Evolutionary conservation across 768 basidiomycete species (phyloP), one percentile per base, ranked within the genome.

Genomic region (Kockovaella imperatae): DNA sequence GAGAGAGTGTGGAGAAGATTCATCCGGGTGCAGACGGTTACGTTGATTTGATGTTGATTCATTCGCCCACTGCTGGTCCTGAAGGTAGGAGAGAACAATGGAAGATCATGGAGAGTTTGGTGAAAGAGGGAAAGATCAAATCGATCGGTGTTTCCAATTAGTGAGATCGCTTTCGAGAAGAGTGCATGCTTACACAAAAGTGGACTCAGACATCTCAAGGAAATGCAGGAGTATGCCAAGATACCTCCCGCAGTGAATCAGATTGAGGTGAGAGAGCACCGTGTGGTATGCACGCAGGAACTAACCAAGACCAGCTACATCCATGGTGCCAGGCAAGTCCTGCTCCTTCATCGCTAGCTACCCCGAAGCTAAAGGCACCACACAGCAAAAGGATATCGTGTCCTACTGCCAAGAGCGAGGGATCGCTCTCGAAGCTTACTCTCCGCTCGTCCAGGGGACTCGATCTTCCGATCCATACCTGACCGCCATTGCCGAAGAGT

Each of bases 21-120:
- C 57, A 61, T 41, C 60, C 63, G 3, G 28, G 32, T 2, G 11
- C 23, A n/a, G 49, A 51, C 14, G 60, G 62, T 8, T 66, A 66
- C 45, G 67, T 69, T 21, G 70, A 73, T 41, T 47, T 74, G 26
- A 68, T 72, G 54, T 53, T 74, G 21, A 68, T 74, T 23, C 73
- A 74, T 35, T 65, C 72, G 40, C 71, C 73, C 5, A 63, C 56
- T 6, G 60, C 65, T 5, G 73, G 73, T 6, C 60, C 59, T 0
- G 65, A 69, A 49, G 64, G 64, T 44, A 52, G 73, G 15, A 39
- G 56, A 20, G 52, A 64, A 42, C 59, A 66, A 39, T 66, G 67
- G 67, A 45, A 49, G 38, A 60, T 51, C 5, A 29, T 64, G 32
- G 67, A 69, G 53, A 40, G 54, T 36, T 45, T 69, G 38, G 57